Base-by-base conservation (phyloP, 2,329 filamentous ascomycete species). In the Microascus cirrosus region DNA sequence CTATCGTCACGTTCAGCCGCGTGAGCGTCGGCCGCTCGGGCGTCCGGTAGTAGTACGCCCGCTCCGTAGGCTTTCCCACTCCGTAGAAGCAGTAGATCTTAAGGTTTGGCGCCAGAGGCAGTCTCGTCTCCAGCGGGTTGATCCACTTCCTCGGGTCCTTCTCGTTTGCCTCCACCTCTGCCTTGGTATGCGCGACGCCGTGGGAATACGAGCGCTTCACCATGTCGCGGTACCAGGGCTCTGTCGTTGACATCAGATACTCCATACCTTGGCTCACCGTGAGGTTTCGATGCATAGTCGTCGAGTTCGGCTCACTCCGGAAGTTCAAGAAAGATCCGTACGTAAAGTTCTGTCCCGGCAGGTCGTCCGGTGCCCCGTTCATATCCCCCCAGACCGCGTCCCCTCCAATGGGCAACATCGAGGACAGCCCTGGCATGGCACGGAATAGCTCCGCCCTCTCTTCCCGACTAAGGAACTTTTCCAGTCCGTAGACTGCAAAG, bases 21-120 rank as follows among this genome's bases (percentile, higher is more conserved):
- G 83, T 84, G n/a, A 82, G 65, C 0, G 80, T 73, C 10, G 89
- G 83, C 12, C 77, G 74, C 53, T 93, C 89, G 0, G 82, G 77
- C 1, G 76, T 68, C 35, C 87, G 86, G 72, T 99, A 99, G 70
- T 89, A 99, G 70, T 97, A 99, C 18, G 86, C 85, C 58, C 93
- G 83, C 71, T 99, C 93, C 0, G 93, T 97, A 3, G 89, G 87
- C 69, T 97, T 99, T 2, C 93, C 93, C 3, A 96, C 84, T 22
- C 89, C 94, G 68, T 99, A 97, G 75, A 99, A 97, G 73, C 94
- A 97, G 73, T 92, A 97, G 13, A 99, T 90, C 69, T 96, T 96
- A 66, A 99, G 76, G 66, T 84, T 89, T 0, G 94, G 93, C 1
- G 94, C 93, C 22, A 90, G 78, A 0, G 94, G 94, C 0, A 97